These are phyloP conservation scores for Salicornia ramosissima DNA, from an alignment of 148 eudicot genomes.

Conservation along the genomic window DNA sequence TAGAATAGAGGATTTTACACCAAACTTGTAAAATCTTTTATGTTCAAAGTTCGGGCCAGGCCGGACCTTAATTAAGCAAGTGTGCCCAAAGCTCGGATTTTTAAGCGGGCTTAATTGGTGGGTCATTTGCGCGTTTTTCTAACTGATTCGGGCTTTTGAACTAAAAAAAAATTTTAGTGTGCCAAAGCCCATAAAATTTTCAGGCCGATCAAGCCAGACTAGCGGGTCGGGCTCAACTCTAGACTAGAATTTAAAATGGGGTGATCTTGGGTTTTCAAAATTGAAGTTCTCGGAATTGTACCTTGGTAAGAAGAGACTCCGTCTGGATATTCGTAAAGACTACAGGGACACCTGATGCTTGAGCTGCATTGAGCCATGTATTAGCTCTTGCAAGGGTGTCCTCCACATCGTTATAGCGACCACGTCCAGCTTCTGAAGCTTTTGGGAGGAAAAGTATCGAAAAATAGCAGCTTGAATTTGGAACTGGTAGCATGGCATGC, in stretches of 20 bases:
- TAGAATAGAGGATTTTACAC: too few relatives aligned
- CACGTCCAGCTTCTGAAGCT: constrained; percentile 37
- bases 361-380: constrained; percentile 73
- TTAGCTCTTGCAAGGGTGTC: constrained; percentile 83
- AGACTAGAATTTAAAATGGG: neutral
- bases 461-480: constrained; percentile 65
- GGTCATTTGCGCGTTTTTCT: too few relatives aligned
- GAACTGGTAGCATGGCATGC: constrained; percentile 55
- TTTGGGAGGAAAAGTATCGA: constrained; percentile 74
- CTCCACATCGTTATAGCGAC: constrained; percentile 61
- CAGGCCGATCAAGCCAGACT: too few relatives aligned
- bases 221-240: too few relatives aligned
- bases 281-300: constrained; percentile 17
- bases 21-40: too few relatives aligned
- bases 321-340: constrained; percentile 69
- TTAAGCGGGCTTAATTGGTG: too few relatives aligned
- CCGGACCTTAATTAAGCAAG: too few relatives aligned
- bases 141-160: too few relatives aligned
- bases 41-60: too few relatives aligned
- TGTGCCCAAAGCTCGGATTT: too few relatives aligned
- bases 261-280: neutral
- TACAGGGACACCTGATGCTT: constrained; percentile 62
- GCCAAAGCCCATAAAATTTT: too few relatives aligned
- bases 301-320: constrained; percentile 90
- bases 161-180: too few relatives aligned